These are phyloP conservation scores for Bacterosira constricta DNA, from an alignment of 108 stramenopile species.

Conservation along the genomic window DNA sequence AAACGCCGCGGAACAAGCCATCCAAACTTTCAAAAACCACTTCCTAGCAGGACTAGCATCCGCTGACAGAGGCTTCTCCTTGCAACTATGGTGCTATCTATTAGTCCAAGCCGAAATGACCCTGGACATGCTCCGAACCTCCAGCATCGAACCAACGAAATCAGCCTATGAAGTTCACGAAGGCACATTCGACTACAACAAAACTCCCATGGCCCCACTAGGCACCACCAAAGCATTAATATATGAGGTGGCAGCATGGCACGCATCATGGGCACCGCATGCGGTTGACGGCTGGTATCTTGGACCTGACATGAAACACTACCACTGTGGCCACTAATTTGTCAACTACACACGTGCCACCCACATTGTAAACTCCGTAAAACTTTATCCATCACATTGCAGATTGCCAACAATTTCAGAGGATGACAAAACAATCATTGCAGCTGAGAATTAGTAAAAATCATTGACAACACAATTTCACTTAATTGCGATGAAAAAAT, in stretches of 20 bases:
- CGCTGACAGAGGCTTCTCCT: neutral
- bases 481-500: no score
- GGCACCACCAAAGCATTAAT: neutral
- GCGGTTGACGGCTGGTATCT: conserved; percentile 39
- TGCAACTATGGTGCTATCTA: neutral
- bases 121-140: neutral
- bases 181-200: conserved; percentile 1
- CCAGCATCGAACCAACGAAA: neutral
- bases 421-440: no score
- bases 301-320: conserved; percentile 10
- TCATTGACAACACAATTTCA: no score
- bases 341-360: neutral
- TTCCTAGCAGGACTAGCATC: neutral
- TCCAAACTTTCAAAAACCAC: neutral
- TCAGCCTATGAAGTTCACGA: neutral
- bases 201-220: neutral
- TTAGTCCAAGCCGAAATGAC: neutral
- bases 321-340: conserved; percentile 2
- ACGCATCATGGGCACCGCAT: conserved; percentile 7
- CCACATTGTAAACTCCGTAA: conserved; percentile 8
- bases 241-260: neutral
- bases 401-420: neutral
- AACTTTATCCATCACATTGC: conserved; percentile 21
- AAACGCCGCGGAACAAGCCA: conserved; percentile 23
- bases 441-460: no score